phyloP scores from a whole-genome alignment of 306 rosid species.

The Quercus cerris region DNA sequence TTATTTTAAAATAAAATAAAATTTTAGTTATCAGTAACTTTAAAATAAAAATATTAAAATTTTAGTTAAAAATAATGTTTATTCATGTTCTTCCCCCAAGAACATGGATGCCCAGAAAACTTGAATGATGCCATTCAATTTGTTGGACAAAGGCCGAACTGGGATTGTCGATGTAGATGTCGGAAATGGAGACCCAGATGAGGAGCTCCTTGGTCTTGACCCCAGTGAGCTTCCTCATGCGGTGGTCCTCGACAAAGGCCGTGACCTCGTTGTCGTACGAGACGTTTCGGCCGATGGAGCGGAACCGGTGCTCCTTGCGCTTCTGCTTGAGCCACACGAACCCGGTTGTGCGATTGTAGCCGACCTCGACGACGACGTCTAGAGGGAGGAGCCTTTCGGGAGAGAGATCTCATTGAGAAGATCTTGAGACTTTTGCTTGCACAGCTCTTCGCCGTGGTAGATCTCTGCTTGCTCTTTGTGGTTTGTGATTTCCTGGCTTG shows the following conservation, averaged over 20 bases:
- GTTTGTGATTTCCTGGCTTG: conserved; percentile 25
- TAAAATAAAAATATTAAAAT: too few relatives aligned
- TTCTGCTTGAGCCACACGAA: too few relatives aligned
- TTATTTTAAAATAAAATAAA: too few relatives aligned
- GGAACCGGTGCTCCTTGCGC: conserved; percentile 56
- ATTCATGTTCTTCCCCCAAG: too few relatives aligned
- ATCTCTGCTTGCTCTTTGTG: conserved; percentile 48
- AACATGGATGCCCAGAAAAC: too few relatives aligned
- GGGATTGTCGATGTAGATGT: conserved; percentile 36
- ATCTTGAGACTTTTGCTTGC: conserved; percentile 50
- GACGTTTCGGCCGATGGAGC: conserved; percentile 42
- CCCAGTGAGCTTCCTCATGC: conserved; percentile 63
- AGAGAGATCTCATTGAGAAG: too few relatives aligned
- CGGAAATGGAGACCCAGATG: conserved; percentile 48
- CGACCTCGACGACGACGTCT: too few relatives aligned
- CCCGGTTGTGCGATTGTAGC: too few relatives aligned
- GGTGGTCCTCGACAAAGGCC: conserved; percentile 52
- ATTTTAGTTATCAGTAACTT: too few relatives aligned
- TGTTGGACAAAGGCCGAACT: not conserved
- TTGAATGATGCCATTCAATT: too few relatives aligned
- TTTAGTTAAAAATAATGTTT: too few relatives aligned
- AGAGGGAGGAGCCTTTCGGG: too few relatives aligned
- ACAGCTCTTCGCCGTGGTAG: conserved; percentile 47
- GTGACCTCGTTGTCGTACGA: conserved; percentile 50
- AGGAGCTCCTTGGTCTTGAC: conserved; percentile 64